Base-by-base conservation (phyloP, 805 yeast species). In the Lipomyces kockii region DNA sequence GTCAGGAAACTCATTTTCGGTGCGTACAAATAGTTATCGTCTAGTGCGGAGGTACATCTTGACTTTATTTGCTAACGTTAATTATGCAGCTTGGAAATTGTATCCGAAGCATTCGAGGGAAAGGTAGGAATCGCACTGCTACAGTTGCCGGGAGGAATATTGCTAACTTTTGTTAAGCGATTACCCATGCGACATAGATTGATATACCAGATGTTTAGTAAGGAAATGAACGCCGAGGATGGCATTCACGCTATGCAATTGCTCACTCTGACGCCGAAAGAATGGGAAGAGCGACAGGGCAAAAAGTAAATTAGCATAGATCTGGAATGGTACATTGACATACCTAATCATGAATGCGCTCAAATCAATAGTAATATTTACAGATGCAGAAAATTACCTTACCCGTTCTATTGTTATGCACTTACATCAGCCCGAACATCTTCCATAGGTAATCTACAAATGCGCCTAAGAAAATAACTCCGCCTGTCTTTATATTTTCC, bases 231-330 rank as follows among this genome's bases (percentile, higher is more conserved):
- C 61, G 71, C 65, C 66, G 81, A 79, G 39, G 84, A 86, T 65
- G 93, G 95, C 0, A 86, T 94, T 22, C 98, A 93, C 80, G 97
- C 98, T 0, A 80, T 93, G 68, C 97, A 92, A 76, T 83, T 93
- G 79, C 87, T 87, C 76, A 89, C 97, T 0, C 89, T 89, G 78
- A 92, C 97, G 1, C 84, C 85, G 0, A 82, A 80, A 57, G 94
- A 90, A 73, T 82, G 81, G 64, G 68, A 63, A 22, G 59, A 58
- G 35, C 65, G 72, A 22, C 62, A 65, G 37, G 66, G 58, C 9
- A 56, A 32, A 51, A 56, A 65, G 60, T 17, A 43, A 43, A 17
- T 17, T 43, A 43, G 49, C n/a, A n/a, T 43, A n/a, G n/a, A 39
- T 5, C n/a, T 43, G 49, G 20, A 43, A 43, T 43, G 17, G 43